A percentile compares a stretch with the other conserved stretches of the same genome.
These are phyloP conservation scores for Chaetomiaceae sp. DNA, from an alignment of 2,329 filamentous ascomycete genomes.

Conservation along the genomic window DNA sequence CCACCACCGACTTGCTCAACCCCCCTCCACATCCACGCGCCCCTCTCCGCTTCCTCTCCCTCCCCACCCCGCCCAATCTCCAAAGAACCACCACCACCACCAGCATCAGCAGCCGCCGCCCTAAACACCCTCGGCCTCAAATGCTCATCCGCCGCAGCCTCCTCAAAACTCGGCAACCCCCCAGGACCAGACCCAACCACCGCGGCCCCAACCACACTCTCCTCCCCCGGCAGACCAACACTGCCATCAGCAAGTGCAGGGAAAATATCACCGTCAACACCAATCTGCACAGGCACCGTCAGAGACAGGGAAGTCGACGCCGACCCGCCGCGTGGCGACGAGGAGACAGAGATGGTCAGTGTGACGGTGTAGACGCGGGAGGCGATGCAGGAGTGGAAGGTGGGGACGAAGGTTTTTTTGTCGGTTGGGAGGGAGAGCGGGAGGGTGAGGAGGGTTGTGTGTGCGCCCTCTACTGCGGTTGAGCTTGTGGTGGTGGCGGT, in stretches of 20 bases:
- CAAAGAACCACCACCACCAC: too few species aligned
- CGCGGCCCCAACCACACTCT: conserved; percentile 2
- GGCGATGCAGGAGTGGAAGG: conserved; percentile 54
- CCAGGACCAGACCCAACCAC: too few species aligned
- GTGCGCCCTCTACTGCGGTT: neutral
- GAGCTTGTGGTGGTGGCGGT: conserved; percentile 2
- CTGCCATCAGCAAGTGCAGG: too few species aligned
- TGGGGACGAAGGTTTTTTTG: conserved; percentile 49
- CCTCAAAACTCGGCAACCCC: conserved; percentile 46
- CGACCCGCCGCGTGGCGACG: conserved; percentile 30
- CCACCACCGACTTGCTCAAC: conserved; percentile 12
- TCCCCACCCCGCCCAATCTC: too few species aligned
- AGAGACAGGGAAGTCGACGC: conserved; percentile 35
- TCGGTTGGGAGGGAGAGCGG: conserved; percentile 44
- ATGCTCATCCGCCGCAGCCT: conserved; percentile 41
- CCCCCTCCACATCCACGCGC: neutral
- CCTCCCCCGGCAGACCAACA: neutral
- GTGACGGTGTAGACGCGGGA: conserved; percentile 52
- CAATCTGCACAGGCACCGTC: conserved; percentile 47
- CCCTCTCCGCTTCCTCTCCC: neutral
- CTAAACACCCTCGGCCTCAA: conserved; percentile 41
- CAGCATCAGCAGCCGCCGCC: too few species aligned
- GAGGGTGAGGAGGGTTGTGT: conserved; percentile 39
- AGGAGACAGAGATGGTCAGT: conserved; percentile 37
- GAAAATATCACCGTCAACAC: conserved; percentile 36